Base-by-base conservation (phyloP, 257 asterid genomes). In the Osmanthus fragrans region DNA sequence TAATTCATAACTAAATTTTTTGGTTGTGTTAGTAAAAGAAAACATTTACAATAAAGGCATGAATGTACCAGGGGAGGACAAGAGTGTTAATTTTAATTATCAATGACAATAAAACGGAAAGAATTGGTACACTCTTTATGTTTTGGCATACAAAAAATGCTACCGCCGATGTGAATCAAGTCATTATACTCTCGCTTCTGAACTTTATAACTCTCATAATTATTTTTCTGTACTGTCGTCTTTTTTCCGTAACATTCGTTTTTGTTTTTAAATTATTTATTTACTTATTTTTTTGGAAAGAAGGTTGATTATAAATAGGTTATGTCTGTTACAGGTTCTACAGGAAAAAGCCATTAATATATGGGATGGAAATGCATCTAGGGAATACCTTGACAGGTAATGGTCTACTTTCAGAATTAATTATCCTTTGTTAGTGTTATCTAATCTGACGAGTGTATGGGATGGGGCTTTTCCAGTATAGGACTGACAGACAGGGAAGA, bases 361-460 rank as follows among this genome's bases (percentile, higher is more conserved):
- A 82, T 90, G 97, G 96, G 96, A 90, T 73, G 96, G 92, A 75
- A 92, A 89, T 86, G 97, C 96, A 81, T 89, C 97, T 51, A 89
- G 94, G 69, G 93, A 87, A 70, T 92, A 76, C 82, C 94, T 90
- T 73, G 92, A 89, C 86, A 89, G 93, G 97, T 78, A 86, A 76
- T 71, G 80, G 64, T 58, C 32, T 74, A 58, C 73, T 84, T 56
- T 27, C 30, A 10, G 70, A 4, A 71, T 64, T 36, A 19, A 33
- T 70, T 72, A 19, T 80, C 66, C 49, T 75, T 25, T 29, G 16
- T 37, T 32, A 21, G 27, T 73, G 18, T 72, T 70, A 65, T 71
- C 69, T 23, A 42, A 74, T 85, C 84, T 81, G 74, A 82, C 71
- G 73, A 77, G 2, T 34, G 37, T 66, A 71, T 66, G 30, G 63